Conservation (phyloP, 2,329 filamentous ascomycete species). For the Colletotrichum gigasporum region DNA sequence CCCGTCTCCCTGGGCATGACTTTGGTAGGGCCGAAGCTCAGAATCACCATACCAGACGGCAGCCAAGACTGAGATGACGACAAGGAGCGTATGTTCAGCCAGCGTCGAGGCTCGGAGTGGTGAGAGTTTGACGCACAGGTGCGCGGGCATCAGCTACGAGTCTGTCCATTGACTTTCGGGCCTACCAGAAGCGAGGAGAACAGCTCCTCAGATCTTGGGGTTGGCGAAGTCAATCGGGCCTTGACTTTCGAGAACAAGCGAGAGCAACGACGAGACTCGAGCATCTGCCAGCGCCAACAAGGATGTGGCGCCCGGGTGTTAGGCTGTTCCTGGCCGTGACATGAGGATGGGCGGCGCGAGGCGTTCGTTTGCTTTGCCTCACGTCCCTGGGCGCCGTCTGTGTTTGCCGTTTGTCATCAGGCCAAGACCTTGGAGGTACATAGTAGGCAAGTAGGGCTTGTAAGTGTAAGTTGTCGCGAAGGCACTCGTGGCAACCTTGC, state of each 20-base stretch:
- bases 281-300: background rate
- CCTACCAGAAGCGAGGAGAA: background rate
- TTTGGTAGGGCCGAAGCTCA: background rate
- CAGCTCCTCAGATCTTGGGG: background rate
- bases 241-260: conserved; percentile 4
- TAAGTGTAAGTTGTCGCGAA: too few relatives aligned
- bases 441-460: too few relatives aligned
- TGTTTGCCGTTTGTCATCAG: background rate
- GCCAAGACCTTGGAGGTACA: background rate
- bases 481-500: too few relatives aligned
- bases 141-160: background rate
- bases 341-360: conserved; percentile 12
- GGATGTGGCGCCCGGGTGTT: conserved; percentile 18
- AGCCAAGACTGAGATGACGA: conserved; percentile 5
- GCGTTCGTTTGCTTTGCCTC: background rate
- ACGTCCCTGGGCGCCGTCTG: background rate
- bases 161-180: background rate
- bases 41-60: background rate
- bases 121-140: background rate
- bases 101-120: background rate
- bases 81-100: background rate
- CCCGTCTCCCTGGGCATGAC: background rate
- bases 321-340: conserved; percentile 16
- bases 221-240: conserved; percentile 9
- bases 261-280: conserved; percentile 1